Evolutionary conservation across 176 grass and related monocot genomes (phyloP).

Genomic region (Tillandsia leiboldiana): DNA sequence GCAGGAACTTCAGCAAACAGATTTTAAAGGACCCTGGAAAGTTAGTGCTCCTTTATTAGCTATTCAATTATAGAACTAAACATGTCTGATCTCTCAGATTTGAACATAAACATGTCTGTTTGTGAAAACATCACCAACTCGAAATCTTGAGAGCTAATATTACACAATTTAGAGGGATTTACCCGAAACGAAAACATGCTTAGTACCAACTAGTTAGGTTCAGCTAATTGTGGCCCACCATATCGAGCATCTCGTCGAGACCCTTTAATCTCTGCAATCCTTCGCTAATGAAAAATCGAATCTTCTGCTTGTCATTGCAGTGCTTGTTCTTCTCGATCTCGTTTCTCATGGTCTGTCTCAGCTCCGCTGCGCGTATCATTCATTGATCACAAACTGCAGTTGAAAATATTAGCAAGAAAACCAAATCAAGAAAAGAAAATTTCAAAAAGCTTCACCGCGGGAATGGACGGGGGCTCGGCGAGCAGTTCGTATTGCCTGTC

Average conservation of each 20-base stretch:
- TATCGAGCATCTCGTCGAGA: constrained; percentile 93
- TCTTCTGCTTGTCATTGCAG: constrained; percentile 77
- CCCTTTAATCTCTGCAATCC: constrained; percentile 70
- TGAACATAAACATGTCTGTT: too few relatives aligned
- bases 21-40: too few relatives aligned
- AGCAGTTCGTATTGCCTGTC: constrained; percentile 47
- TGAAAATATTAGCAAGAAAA: not conserved
- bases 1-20: too few relatives aligned
- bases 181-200: too few relatives aligned
- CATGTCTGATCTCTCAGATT: too few relatives aligned
- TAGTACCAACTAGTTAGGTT: too few relatives aligned
- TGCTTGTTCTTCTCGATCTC: constrained; percentile 81
- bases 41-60: too few relatives aligned
- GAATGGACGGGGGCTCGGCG: constrained; percentile 43
- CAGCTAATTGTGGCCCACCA: constrained; percentile 52
- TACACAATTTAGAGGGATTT: too few relatives aligned
- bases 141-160: too few relatives aligned
- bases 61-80: too few relatives aligned
- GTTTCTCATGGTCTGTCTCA: constrained; percentile 51
- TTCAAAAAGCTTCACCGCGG: constrained; percentile 33
- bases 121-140: too few relatives aligned
- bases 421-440: constrained; percentile 5
- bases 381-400: constrained; percentile 4
- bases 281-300: constrained; percentile 74
- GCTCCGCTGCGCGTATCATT: constrained; percentile 42